A percentile compares a stretch with the other conserved stretches of the same genome.
Evolutionary conservation across 257 asterid genomes (phyloP).

Genomic region (Solanum chilense): DNA sequence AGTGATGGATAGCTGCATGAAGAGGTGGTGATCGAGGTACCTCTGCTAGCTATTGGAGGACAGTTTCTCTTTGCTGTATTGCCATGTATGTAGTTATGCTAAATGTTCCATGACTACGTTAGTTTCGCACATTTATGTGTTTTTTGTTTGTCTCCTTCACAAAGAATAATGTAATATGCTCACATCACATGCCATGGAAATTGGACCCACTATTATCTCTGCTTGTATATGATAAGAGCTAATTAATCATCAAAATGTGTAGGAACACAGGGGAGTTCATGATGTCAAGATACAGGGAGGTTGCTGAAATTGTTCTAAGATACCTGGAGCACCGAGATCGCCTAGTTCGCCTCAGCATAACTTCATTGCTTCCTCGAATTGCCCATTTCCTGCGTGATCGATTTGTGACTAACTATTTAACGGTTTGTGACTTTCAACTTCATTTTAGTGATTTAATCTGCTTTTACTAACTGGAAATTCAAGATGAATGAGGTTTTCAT

Average conservation of each 20-base stretch:
- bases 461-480: background rate
- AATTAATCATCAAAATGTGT: constrained; percentile 16
- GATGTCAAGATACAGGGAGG: constrained; percentile 99
- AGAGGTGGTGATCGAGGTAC: background rate
- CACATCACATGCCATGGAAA: background rate
- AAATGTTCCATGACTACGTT: background rate
- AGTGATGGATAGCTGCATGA: background rate
- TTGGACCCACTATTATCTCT: background rate
- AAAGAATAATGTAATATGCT: background rate
- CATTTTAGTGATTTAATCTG: background rate
- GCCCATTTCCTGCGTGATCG: constrained; percentile 99
- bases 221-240: background rate
- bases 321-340: constrained; percentile 95
- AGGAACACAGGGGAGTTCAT: constrained; percentile 99
- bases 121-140: background rate
- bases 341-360: constrained; percentile 98
- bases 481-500: background rate
- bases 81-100: background rate
- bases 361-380: constrained; percentile 95
- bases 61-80: background rate
- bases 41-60: background rate
- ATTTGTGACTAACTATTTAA: constrained; percentile 87
- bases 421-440: constrained; percentile 35
- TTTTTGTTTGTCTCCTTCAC: background rate
- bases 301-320: constrained; percentile 94